Evolutionary conservation across 2,329 filamentous ascomycete genomes (phyloP).

Genomic region (Stenocarpella maydis): DNA sequence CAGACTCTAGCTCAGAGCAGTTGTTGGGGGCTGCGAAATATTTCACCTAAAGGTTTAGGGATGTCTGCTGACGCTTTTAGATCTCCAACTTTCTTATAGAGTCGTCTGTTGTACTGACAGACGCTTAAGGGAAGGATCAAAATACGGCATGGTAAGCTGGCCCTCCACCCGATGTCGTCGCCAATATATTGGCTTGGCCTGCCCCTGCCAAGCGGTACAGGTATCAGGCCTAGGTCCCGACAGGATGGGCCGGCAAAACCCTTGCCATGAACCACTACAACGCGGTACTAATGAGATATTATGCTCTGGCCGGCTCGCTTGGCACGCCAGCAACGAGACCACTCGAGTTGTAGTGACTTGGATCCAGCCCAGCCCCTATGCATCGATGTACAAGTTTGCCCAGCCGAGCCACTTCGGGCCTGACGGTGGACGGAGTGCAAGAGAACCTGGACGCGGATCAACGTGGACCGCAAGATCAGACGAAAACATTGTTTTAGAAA

Average conservation of each 20-base stretch:
- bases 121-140: not conserved
- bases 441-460: constrained; percentile 13
- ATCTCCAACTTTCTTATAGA: not conserved
- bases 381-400: not conserved
- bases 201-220: constrained; percentile 7
- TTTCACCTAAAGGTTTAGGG: not conserved
- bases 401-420: not conserved
- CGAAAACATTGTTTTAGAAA: constrained; percentile 17
- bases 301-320: not conserved
- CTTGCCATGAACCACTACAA: not conserved
- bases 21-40: not conserved
- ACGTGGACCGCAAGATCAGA: constrained; percentile 16
- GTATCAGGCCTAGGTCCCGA: not conserved
- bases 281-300: not conserved
- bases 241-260: not conserved
- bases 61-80: not conserved
- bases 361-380: no score
- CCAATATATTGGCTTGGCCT: constrained; percentile 22
- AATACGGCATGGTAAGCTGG: not conserved
- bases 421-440: not conserved
- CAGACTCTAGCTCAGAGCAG: not conserved
- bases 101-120: not conserved
- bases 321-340: not conserved
- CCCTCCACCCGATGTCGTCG: not conserved
- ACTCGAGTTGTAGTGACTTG: not conserved